Evolutionary conservation across 768 basidiomycete genomes (phyloP), one percentile per base, ranked within the genome.

Genomic region (Pleurotus cornucopiae): DNA sequence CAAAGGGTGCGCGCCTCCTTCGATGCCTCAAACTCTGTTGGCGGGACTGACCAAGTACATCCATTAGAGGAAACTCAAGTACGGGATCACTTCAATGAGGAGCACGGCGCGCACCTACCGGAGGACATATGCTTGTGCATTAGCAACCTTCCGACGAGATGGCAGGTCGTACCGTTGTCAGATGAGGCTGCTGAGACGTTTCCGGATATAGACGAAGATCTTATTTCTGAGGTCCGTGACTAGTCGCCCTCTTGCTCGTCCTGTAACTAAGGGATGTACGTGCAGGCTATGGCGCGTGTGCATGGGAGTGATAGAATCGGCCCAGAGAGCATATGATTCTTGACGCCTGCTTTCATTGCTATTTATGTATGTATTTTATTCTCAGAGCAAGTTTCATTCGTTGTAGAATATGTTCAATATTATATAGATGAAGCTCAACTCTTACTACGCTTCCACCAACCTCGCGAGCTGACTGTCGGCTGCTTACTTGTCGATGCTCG

Each of bases 91-190:
- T 94, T 94, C 68, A 89, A 90, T 58, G 74, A 75, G 2, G 85
- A 86, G 46, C 84, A 92, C 49, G 91, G 89, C 0, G 76, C 76
- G 11, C 81, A 87, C 66, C 77, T 94, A 2, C 91, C 91, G 0
- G 80, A 85, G 60, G 91, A 94, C 61, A 77, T 94, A 39, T 93
- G 91, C 65, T 71, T 91, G 13, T 89, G 81, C 58, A 83, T 92
- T 52, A 82, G 80, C 60, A 88, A 91, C 65, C 68, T 79, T 7
- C 91, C 91, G 7, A 90, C 88, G 38, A 77, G 76, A 52, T 91
- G 86, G 85, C 81, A 86, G 58, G 76, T 91, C 11, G 65, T 80
- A 1, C 84, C 89, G 0, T 76, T 71, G 67, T 71, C 77, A 21
- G 82, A 80, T 4, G 83, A 86, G 39, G 58, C 65, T 5, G 64